These are phyloP conservation scores for Ceratocystis diversiconidia DNA, from an alignment of 2,329 filamentous ascomycete genomes.

Conservation along the genomic window DNA sequence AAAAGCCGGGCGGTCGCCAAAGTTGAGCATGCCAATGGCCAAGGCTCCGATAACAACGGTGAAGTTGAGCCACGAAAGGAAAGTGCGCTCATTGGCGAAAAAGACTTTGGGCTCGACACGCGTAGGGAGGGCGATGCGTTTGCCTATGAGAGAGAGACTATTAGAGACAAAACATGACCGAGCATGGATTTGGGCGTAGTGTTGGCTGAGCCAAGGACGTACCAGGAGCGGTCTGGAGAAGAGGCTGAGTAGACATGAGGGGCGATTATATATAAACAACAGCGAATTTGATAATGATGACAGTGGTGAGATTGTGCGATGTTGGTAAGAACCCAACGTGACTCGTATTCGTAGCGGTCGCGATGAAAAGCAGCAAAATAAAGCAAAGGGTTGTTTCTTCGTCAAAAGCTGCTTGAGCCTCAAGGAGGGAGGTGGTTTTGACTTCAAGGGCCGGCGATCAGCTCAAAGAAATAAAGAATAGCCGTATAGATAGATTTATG, in stretches of 20 bases:
- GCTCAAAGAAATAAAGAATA: too few relatives aligned
- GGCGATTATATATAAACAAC: slow-evolving; percentile 1
- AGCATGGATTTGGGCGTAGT: too few relatives aligned
- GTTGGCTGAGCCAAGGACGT: slow-evolving; percentile 24
- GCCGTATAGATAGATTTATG: too few relatives aligned
- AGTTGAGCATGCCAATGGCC: slow-evolving; percentile 94
- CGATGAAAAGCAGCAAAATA: background rate
- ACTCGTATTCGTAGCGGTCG: background rate
- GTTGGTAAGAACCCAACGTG: background rate
- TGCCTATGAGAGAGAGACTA: slow-evolving; percentile 48
- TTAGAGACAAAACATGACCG: background rate
- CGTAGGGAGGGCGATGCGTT: slow-evolving; percentile 93
- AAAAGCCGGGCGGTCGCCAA: slow-evolving; percentile 85
- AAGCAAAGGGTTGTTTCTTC: background rate
- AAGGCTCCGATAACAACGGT: slow-evolving; percentile 95
- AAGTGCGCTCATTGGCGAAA: slow-evolving; percentile 99
- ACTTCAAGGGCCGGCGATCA: background rate
- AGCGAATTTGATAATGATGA: slow-evolving; percentile 18
- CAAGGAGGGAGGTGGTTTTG: background rate
- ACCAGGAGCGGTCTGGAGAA: slow-evolving; percentile 90
- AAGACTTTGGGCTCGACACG: slow-evolving; percentile 99
- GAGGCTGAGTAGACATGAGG: slow-evolving; percentile 79
- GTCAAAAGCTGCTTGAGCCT: background rate
- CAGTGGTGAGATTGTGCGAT: slow-evolving; percentile 8
- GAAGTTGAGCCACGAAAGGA: slow-evolving; percentile 99